Conservation (phyloP, 306 rosid genomes). For the Cicer yamashitae region DNA sequence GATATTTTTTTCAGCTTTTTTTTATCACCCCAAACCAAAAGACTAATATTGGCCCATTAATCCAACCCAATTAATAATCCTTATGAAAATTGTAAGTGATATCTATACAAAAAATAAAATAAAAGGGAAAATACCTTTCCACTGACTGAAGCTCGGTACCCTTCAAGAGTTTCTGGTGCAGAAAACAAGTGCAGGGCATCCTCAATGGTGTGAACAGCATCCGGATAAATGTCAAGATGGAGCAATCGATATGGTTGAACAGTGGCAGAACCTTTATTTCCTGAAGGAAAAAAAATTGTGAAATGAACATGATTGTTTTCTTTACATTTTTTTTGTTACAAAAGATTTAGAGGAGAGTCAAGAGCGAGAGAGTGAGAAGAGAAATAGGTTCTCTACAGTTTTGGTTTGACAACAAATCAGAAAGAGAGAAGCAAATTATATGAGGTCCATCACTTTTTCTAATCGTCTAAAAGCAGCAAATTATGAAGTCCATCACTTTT, state of each 20-base stretch:
- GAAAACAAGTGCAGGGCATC: conserved; percentile 88
- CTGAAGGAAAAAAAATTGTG: conserved; percentile 30
- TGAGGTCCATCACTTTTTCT: too few species aligned
- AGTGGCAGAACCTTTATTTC: conserved; percentile 71
- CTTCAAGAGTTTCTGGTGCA: conserved; percentile 92
- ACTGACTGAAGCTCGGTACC: conserved; percentile 73
- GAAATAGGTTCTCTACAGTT: too few species aligned
- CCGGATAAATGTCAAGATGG: conserved; percentile 88
- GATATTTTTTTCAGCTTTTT: too few species aligned
- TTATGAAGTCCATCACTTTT: too few species aligned
- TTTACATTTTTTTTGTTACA: not conserved
- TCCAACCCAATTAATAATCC: not conserved
- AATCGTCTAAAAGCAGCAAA: too few species aligned
- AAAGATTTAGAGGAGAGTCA: too few species aligned
- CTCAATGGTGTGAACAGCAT: conserved; percentile 76
- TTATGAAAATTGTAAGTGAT: not conserved
- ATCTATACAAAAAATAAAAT: conserved; percentile 5
- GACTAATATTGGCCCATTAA: too few species aligned
- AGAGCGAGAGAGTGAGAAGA: too few species aligned
- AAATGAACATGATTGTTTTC: not conserved
- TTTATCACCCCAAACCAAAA: too few species aligned
- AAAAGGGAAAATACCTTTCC: conserved; percentile 68
- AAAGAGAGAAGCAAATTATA: too few species aligned
- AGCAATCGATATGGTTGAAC: conserved; percentile 83
- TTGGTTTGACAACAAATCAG: too few species aligned